These are phyloP conservation scores for Mucor saturninus DNA, from an alignment of 371 early-diverging fungal species.

Conservation along the genomic window DNA sequence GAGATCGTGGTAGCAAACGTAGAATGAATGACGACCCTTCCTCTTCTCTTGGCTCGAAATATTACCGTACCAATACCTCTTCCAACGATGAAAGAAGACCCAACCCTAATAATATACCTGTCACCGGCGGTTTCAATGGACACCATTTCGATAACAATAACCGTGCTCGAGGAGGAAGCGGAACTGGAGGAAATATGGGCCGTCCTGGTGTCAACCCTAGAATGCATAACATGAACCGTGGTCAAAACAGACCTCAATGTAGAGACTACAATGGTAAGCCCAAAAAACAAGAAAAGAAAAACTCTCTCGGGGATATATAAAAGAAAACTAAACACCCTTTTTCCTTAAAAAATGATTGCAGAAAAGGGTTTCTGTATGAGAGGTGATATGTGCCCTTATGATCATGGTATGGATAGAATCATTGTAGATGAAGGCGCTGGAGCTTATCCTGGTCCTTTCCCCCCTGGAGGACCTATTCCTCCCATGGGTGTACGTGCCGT, in stretches of 20 bases:
- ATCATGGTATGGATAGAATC: slow-evolving; percentile 78
- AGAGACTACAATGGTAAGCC: slow-evolving; percentile 78
- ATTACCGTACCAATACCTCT: too few species aligned
- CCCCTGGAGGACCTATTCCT: slow-evolving; percentile 27
- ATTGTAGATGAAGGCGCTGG: slow-evolving; percentile 65
- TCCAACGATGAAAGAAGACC: not conserved
- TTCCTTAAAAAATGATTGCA: not conserved
- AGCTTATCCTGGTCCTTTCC: slow-evolving; percentile 31
- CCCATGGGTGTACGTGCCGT: slow-evolving; percentile 18
- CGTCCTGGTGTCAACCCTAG: slow-evolving; percentile 43
- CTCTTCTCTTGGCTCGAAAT: too few species aligned
- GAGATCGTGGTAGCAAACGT: slow-evolving; percentile 30
- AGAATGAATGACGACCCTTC: slow-evolving; percentile 26
- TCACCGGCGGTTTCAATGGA: slow-evolving; percentile 1
- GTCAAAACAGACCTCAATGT: slow-evolving; percentile 58
- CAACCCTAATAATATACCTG: slow-evolving; percentile 9
- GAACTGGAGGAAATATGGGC: slow-evolving; percentile 37
- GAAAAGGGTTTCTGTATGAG: slow-evolving; percentile 82
- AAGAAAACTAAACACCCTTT: too few species aligned
- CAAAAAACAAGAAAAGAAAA: too few species aligned
- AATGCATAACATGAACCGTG: slow-evolving; percentile 25
- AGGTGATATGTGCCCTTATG: slow-evolving; percentile 81
- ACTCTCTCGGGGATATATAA: too few species aligned
- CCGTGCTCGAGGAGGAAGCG: slow-evolving; percentile 14
- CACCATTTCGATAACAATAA: slow-evolving; percentile 13